phyloP scores from a whole-genome alignment of 2,329 filamentous ascomycete species.

The Rutstroemia sp. region DNA sequence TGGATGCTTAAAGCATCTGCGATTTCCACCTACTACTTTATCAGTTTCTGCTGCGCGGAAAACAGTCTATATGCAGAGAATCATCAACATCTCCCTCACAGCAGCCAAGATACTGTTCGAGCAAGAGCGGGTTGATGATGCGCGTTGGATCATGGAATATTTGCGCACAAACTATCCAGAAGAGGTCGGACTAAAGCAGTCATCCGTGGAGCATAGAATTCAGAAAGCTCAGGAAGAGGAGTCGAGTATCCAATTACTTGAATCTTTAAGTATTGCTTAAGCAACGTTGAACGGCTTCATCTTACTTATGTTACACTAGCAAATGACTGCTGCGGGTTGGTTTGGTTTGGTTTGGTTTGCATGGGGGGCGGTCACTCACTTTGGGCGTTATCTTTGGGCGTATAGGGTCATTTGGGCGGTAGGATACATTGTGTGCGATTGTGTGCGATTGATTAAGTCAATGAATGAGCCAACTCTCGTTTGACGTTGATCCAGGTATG shows the following conservation, averaged over 20 bases:
- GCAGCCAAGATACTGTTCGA: slow-evolving; percentile 22
- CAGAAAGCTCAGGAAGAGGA: slow-evolving; percentile 19
- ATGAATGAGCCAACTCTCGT: too few species aligned
- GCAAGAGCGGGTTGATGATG: slow-evolving; percentile 18
- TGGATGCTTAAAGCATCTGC: slow-evolving; percentile 1
- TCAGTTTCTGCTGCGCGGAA: not conserved
- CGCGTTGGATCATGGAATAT: slow-evolving; percentile 23
- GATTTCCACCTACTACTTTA: not conserved
- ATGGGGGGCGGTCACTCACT: too few species aligned
- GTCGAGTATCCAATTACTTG: slow-evolving; percentile 22
- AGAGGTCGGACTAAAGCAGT: slow-evolving; percentile 16
- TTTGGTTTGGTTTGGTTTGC: too few species aligned
- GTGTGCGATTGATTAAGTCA: too few species aligned
- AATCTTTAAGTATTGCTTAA: slow-evolving; percentile 15
- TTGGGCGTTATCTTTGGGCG: too few species aligned
- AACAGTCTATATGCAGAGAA: not conserved
- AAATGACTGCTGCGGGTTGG: too few species aligned
- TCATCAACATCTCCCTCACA: slow-evolving; percentile 17
- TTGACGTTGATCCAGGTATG: too few species aligned
- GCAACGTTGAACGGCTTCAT: not conserved
- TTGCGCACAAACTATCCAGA: slow-evolving; percentile 19
- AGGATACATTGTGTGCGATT: too few species aligned
- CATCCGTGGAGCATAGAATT: not conserved
- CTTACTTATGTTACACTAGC: too few species aligned
- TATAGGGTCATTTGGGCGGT: too few species aligned